A percentile compares a stretch with the other conserved stretches of the same genome.
Conservation (phyloP, 805 yeast genomes). For the Hanseniaspora thailandica region DNA sequence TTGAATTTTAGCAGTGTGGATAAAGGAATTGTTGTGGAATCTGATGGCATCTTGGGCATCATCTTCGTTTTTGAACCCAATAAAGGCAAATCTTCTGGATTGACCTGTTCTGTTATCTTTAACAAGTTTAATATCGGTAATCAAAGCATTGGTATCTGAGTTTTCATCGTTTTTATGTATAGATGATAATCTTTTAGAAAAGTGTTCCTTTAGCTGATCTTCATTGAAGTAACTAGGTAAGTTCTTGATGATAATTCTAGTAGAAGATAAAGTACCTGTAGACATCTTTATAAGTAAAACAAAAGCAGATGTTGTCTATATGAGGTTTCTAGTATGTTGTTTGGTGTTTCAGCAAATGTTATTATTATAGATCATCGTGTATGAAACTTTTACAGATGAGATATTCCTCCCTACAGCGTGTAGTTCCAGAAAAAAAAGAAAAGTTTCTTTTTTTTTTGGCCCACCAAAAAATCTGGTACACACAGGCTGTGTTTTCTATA, state of each 20-base stretch:
- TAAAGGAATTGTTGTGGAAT: conserved; percentile 64
- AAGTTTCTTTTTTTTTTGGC: not conserved
- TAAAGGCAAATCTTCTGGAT: conserved; percentile 84
- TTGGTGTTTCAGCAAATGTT: not conserved
- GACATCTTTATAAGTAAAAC: conserved; percentile 38
- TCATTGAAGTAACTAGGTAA: conserved; percentile 71
- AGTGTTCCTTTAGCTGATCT: conserved; percentile 56
- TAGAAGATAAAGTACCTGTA: conserved; percentile 5
- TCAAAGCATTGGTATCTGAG: conserved; percentile 36
- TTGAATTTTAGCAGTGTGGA: conserved; percentile 68
- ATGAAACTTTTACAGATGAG: not conserved
- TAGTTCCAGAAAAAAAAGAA: not conserved
- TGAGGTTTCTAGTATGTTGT: not conserved
- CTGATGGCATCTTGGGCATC: conserved; percentile 72
- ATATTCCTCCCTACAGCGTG: not conserved
- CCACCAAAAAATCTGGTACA: not conserved
- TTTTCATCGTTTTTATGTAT: conserved; percentile 20
- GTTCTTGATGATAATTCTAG: conserved; percentile 79
- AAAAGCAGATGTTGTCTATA: not conserved
- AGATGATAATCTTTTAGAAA: conserved; percentile 31
- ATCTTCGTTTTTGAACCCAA: conserved; percentile 62
- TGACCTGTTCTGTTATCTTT: conserved; percentile 63
- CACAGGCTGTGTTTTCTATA: too few species aligned
- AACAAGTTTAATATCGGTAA: conserved; percentile 82
- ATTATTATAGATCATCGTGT: not conserved